Evolutionary conservation across 2,329 filamentous ascomycete genomes (phyloP), one percentile per base, ranked within the genome.

Genomic region (Pyrenophora tritici-repentis): DNA sequence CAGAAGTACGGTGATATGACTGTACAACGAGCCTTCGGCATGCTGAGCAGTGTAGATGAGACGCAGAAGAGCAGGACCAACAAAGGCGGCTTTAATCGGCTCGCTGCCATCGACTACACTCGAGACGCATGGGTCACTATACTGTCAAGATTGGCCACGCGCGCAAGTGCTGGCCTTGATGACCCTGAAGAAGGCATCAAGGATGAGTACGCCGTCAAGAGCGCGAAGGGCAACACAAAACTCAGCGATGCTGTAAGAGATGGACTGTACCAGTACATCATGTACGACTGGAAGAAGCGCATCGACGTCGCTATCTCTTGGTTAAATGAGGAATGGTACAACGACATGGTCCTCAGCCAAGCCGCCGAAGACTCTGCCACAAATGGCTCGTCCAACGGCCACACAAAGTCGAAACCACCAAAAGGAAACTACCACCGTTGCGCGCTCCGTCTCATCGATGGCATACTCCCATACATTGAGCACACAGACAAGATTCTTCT

Each of bases 261-360:
- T 61, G 81, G 85, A 6, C 78, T 99, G 1, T 94, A 91, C 73
- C 82, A 84, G 46, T 97, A 96, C 71, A 83, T 97, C 40, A 83
- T 97, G 56, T 91, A 95, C 58, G 93, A 97, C 70, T 99, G 96
- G 76, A 86, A 93, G 47, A 86, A 83, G 56, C 87, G 94, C 36
- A 92, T 97, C 56, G 92, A 95, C 61, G 84, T 94, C 17, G 93
- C 91, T 1, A 91, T 97, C 43, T 87, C 88, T 6, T 99, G 94
- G 94, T 81, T 99, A 13, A 96, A 88, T 63, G 94, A 99, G 73
- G 94, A 99, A 75, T 99, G 94, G 93, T 97, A 96, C 74, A 95
- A 92, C 65, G 93, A 97, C 71, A 86, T 80, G 36, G 74, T 91
- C 26, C 77, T 81, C 45, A 69, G 76, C 37, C 76, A 81, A 34